Base-by-base conservation (phyloP, 352 stramenopile genomes). In the Phytophthora sp. region DNA sequence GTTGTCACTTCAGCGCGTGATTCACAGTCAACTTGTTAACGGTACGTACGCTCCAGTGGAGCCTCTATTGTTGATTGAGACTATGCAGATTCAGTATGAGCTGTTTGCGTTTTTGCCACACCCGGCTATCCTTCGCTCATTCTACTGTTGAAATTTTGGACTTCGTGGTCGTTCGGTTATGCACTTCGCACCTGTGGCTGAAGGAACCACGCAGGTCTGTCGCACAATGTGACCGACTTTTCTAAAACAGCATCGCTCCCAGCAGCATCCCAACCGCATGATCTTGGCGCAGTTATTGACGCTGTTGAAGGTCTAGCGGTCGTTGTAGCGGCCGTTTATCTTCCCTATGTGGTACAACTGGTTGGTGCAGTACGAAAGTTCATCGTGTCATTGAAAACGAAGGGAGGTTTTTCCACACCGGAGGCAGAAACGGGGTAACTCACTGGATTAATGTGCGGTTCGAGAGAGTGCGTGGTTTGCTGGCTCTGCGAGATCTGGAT, bases 61-160 rank as follows among this genome's bases (percentile, higher is more conserved):
- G 29, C 46, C 27, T 18, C 46, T 41, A 41, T 54, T 54, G 9
- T 36, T 65, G 26, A 24, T 57, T 57, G 46, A 57, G 36, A 52
- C 57, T 27, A 7, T 57, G 57, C 45, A 65, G 24, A 52, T 57
- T 45, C n/a, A 57, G 46, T 46, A 52, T 42, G 57, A 57, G 26
- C 46, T n/a, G 13, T 53, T 54, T 46, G n/a, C 46, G 46, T 58
- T 66, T 46, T 53, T 54, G 57, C 46, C 38, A 58, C 47, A 66
- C 29, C 55, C 55, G 7, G 42, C 29, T 20, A 47, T 63, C 42
- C 42, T 55, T 6, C 55, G 31, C 20, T 20, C 26, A 6, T 35
- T 58, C 38, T 57, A 58, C 27, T 42, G 38, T 47, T 66, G 47
- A 30, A 38, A 55, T 23, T 61, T 67, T 39, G 50, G 50, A 21